phyloP scores from a whole-genome alignment of 2,329 filamentous ascomycete species.

The Cladosporium cucumerinum region DNA sequence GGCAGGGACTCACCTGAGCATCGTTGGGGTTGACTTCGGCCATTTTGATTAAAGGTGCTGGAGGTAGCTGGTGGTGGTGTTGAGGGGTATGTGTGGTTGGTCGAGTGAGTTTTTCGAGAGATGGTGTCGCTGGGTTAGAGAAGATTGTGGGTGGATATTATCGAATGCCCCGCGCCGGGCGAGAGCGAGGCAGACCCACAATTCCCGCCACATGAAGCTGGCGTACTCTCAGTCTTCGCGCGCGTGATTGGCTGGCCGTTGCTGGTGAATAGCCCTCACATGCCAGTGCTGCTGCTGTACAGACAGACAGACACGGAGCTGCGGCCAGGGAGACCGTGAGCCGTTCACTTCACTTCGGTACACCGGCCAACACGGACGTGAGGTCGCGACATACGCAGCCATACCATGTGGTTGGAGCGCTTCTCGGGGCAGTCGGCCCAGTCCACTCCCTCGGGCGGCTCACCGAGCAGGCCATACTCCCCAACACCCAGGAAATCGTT shows the following conservation, averaged over 20 bases:
- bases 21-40: slow-evolving; percentile 26
- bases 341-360: background rate
- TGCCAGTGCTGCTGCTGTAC: slow-evolving; percentile 2
- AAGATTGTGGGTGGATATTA: slow-evolving; percentile 15
- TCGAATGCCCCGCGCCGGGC: slow-evolving; percentile 10
- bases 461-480: slow-evolving; percentile 67
- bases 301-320: background rate
- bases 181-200: slow-evolving; percentile 4
- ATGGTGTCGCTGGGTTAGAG: slow-evolving; percentile 13
- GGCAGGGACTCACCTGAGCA: slow-evolving; percentile 26
- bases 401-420: slow-evolving; percentile 82
- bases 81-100: slow-evolving; percentile 9
- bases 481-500: slow-evolving; percentile 66
- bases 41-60: slow-evolving; percentile 22
- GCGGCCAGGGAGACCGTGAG: background rate
- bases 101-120: slow-evolving; percentile 17
- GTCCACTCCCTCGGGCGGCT: slow-evolving; percentile 58
- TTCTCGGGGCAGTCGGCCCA: slow-evolving; percentile 72
- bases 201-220: background rate
- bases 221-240: background rate
- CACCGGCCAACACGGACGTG: background rate
- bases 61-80: slow-evolving; percentile 2
- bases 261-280: slow-evolving; percentile 1
- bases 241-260: background rate
- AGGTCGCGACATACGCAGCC: background rate